A percentile compares a stretch with the other conserved stretches of the same genome.
phyloP scores from a whole-genome alignment of 2,329 filamentous ascomycete species.

The Didymosphaeria variabile region DNA sequence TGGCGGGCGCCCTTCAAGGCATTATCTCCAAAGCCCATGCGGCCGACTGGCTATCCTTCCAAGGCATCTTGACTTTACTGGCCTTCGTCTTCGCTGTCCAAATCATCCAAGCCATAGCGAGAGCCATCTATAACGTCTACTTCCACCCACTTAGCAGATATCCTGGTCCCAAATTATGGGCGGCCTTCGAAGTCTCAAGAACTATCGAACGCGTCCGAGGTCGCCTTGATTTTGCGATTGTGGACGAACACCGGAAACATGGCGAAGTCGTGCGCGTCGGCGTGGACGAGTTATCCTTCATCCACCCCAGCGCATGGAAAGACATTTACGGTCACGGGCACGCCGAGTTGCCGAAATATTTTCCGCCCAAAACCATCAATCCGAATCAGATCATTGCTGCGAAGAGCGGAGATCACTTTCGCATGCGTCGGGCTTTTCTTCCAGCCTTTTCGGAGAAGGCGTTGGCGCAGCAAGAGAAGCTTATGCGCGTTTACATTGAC shows the following conservation, averaged over 20 bases:
- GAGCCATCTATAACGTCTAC: constrained; percentile 42
- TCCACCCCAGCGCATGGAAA: constrained; percentile 20
- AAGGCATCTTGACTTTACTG: constrained; percentile 1
- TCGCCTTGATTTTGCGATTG: constrained; percentile 10
- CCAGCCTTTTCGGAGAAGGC: constrained; percentile 39
- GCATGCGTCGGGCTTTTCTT: constrained; percentile 43
- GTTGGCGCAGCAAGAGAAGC: constrained; percentile 23
- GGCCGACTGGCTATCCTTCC: background rate
- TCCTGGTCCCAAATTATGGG: constrained; percentile 47
- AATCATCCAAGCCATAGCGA: background rate
- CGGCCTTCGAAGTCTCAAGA: constrained; percentile 36
- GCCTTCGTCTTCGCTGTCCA: background rate
- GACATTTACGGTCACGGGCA: constrained; percentile 35
- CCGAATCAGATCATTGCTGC: constrained; percentile 25
- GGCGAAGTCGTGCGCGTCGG: constrained; percentile 27
- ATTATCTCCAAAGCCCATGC: background rate
- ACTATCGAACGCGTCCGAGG: constrained; percentile 23
- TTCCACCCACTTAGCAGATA: constrained; percentile 51
- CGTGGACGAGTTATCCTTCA: constrained; percentile 22
- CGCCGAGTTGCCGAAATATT: constrained; percentile 16
- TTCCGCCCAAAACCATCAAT: constrained; percentile 6
- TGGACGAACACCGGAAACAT: constrained; percentile 44
- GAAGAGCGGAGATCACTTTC: constrained; percentile 24
- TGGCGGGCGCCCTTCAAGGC: background rate
- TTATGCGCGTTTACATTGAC: constrained; percentile 25